Conservation (phyloP, 768 basidiomycete genomes). For the Naganishia randhawae region DNA sequence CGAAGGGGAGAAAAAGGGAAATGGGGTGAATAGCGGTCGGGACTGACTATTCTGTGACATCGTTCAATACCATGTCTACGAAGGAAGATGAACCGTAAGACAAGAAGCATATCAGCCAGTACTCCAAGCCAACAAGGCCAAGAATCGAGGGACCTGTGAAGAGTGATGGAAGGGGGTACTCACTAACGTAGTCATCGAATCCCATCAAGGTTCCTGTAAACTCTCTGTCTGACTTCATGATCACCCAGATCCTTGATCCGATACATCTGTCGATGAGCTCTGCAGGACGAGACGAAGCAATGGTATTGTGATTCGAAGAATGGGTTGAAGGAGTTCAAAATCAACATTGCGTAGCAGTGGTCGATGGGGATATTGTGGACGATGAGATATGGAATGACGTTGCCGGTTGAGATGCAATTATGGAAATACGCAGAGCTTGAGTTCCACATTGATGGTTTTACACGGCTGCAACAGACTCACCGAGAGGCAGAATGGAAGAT, state of each 20-base stretch:
- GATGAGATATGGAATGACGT: not conserved
- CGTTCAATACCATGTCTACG: conserved; percentile 63
- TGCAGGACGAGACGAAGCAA: conserved; percentile 45
- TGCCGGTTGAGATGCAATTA: not conserved
- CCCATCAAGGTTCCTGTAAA: conserved; percentile 91
- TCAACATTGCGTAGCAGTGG: not conserved
- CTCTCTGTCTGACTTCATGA: conserved; percentile 96
- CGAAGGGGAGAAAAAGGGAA: not conserved
- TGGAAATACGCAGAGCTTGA: not conserved
- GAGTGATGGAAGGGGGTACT: conserved; percentile 54
- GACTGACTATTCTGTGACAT: conserved; percentile 90
- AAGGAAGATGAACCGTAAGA: not conserved
- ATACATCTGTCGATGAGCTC: conserved; percentile 97
- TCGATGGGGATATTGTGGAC: no score
- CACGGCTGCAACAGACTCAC: conserved; percentile 51
- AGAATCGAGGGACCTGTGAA: not conserved
- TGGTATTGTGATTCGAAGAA: not conserved
- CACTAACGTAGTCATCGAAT: conserved; percentile 99
- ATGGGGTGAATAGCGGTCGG: no score
- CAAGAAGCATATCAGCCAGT: not conserved
- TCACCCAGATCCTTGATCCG: conserved; percentile 93
- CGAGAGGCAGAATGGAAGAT: conserved; percentile 89
- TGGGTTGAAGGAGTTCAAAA: not conserved
- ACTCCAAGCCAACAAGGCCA: not conserved
- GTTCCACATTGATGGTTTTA: not conserved